Evolutionary conservation across 1,139 yeast genomes (phyloP), one percentile per base, ranked within the genome.

Genomic region (Saccharomyces hybrid): DNA sequence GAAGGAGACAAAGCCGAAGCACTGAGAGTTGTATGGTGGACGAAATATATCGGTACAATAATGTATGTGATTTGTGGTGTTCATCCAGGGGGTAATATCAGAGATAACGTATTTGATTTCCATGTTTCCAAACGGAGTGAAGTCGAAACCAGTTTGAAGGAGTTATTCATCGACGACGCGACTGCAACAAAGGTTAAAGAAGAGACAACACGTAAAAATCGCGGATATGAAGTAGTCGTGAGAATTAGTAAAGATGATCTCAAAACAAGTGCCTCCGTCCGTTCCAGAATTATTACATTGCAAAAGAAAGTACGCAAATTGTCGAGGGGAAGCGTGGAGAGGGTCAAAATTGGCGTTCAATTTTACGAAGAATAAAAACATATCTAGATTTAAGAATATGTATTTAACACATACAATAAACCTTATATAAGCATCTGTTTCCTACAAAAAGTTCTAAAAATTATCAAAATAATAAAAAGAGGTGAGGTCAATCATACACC

Each of bases 31-130:
- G 70, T 74, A 3, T 83, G 85, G 80, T 84, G 88, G 88, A 83
- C 87, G 1, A 75, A 79, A 61, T 82, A 81, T 60, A 74, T 81
- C 58, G 89, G 89, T 29, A 79, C 82, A 54, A 75, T 83, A 60
- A 82, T 84, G 86, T 84, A 81, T 67, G 85, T 84, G 47, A 78
- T 84, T 49, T 84, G 88, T 64, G 88, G 88, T 63, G 84, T 84
- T 50, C 85, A 82, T 65, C 89, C 89, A 3, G 88, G 88, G 53
- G 89, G 88, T 29, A 81, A 80, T 62, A 82, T 83, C 46, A 74
- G 85, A 60, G 84, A 81, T 29, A 78, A 80, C 38, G 77, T 79
- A 7, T 75, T 81, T 59, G 70, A 73, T 56, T 74, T 74, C 60
- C 64, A 63, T 51, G 68, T 74, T 47, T 62, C 61, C 27, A 67